Evolutionary conservation across 495 filamentous ascomycete species (phyloP), one percentile per base, ranked within the genome.

Genomic region (Penicillium tannophilum): DNA sequence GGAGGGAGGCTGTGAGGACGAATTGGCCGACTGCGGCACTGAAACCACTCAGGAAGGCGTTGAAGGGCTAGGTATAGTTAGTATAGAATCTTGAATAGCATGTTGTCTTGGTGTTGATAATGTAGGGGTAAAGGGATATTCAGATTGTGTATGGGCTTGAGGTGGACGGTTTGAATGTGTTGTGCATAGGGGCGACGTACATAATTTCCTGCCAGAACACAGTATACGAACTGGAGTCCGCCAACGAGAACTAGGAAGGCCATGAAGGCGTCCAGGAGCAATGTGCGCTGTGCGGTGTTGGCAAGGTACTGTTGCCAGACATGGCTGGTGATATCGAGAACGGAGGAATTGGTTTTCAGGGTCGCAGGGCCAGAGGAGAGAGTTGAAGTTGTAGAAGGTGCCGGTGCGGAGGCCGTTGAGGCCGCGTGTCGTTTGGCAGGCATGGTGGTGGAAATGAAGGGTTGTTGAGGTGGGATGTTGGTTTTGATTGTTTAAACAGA

Each of bases 21-120:
- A 98, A 98, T 70, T 98, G 95, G 19, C 95, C 94, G 48, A 98
- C 93, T 3, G 95, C 94, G 11, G 93, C 93, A 44, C 84, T 86
- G 80, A 98, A 98, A 45, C 95, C 95, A 31, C 92, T 88, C 43
- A 98, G 82, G 79, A 98, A 98, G 63, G 94, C 94, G 74, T 98
- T 98, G 84, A 98, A 98, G 8, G 94, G 94, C 92, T 98, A 63
- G 60, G 43, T 49, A 47, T 8, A 49, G 35, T 54, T 43, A 36
- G 49, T 23, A 35, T 46, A 23, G n/a, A 3, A 14, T 4, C 7
- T 31, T 28, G 10, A 41, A 55, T 10, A 8, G 3, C 2, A 41
- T 41, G 10, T 41, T 41, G 36, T 41, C 16, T 17, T 41, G 14
- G 39, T 4, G 16, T 35, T 19, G 26, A 33, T 55, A 6, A n/a